phyloP scores from a whole-genome alignment of 2,329 filamentous ascomycete genomes.

The Thermomyces lanuginosus region DNA sequence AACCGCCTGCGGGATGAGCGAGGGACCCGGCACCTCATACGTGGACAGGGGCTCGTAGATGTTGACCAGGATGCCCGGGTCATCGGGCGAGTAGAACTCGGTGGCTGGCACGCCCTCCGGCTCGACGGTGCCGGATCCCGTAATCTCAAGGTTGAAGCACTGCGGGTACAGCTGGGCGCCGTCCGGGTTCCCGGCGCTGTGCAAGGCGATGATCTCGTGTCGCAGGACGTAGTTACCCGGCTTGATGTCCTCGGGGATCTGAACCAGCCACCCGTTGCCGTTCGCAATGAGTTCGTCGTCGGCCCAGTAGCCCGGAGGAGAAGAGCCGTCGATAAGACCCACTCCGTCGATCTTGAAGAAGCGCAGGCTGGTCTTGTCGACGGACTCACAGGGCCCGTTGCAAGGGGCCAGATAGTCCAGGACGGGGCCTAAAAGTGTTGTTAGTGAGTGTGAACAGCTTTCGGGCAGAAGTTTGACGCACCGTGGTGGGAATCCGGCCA shows the following conservation, averaged over 20 bases:
- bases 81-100: conserved; percentile 39
- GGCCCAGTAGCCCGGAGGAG: conserved; percentile 37
- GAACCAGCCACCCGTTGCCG: conserved; percentile 36
- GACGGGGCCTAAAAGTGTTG: too few species aligned
- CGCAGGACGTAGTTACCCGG: conserved; percentile 39
- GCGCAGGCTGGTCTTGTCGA: conserved; percentile 37
- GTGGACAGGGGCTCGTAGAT: conserved; percentile 36
- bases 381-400: conserved; percentile 39
- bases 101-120: conserved; percentile 36
- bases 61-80: conserved; percentile 44
- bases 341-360: conserved; percentile 49
- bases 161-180: conserved; percentile 41
- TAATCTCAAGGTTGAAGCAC: conserved; percentile 45
- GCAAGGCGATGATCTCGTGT: conserved; percentile 40
- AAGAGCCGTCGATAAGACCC: conserved; percentile 34
- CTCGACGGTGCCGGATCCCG: conserved; percentile 34
- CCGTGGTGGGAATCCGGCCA: conserved; percentile 51
- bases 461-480: neutral
- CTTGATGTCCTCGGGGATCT: conserved; percentile 30
- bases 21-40: conserved; percentile 39
- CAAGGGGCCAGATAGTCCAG: conserved; percentile 48
- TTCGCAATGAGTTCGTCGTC: conserved; percentile 36
- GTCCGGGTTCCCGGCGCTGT: conserved; percentile 29
- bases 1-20: too few species aligned
- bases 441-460: too few species aligned